phyloP scores from a whole-genome alignment of 2,329 filamentous ascomycete genomes.

The Nakataea oryzae region DNA sequence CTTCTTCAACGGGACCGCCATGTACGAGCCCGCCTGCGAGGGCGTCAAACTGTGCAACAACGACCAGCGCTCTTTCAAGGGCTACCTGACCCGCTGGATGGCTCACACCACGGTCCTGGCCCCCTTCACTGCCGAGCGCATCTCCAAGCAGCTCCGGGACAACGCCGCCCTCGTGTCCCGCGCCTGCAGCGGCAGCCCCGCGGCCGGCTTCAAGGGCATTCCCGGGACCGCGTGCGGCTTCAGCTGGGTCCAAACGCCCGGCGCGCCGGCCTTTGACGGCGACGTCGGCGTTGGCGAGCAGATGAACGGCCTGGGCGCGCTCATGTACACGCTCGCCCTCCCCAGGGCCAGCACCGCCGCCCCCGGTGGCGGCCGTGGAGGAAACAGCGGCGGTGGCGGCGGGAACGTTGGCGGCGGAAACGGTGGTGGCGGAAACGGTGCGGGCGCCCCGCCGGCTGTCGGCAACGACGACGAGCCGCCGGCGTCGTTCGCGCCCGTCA shows the following conservation, averaged over 20 bases:
- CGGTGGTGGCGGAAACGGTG: background rate
- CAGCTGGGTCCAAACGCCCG: slow-evolving; percentile 41
- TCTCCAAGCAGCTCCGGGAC: slow-evolving; percentile 39
- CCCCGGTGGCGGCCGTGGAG: too few species aligned
- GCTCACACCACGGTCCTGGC: slow-evolving; percentile 43
- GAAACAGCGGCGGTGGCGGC: too few species aligned
- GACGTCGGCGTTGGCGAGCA: slow-evolving; percentile 55
- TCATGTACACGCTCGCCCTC: slow-evolving; percentile 49
- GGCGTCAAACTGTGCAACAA: slow-evolving; percentile 48
- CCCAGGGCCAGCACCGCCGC: background rate
- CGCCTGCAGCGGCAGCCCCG: slow-evolving; percentile 36
- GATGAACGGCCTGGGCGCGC: slow-evolving; percentile 55
- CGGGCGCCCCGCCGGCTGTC: too few species aligned
- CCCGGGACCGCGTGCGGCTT: slow-evolving; percentile 57
- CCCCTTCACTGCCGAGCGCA: slow-evolving; percentile 35
- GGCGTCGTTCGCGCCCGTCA: slow-evolving; percentile 30
- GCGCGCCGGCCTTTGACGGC: slow-evolving; percentile 40
- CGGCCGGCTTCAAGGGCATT: slow-evolving; percentile 35
- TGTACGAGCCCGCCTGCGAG: slow-evolving; percentile 62
- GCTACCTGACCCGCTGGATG: slow-evolving; percentile 61
- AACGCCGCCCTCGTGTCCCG: slow-evolving; percentile 40
- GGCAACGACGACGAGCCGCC: background rate
- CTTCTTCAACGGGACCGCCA: slow-evolving; percentile 47
- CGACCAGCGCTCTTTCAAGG: slow-evolving; percentile 69
- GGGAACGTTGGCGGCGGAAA: too few species aligned